A percentile compares a stretch with the other conserved stretches of the same genome.
These are phyloP conservation scores for Urtica urens DNA, from an alignment of 306 rosid species.

Conservation along the genomic window DNA sequence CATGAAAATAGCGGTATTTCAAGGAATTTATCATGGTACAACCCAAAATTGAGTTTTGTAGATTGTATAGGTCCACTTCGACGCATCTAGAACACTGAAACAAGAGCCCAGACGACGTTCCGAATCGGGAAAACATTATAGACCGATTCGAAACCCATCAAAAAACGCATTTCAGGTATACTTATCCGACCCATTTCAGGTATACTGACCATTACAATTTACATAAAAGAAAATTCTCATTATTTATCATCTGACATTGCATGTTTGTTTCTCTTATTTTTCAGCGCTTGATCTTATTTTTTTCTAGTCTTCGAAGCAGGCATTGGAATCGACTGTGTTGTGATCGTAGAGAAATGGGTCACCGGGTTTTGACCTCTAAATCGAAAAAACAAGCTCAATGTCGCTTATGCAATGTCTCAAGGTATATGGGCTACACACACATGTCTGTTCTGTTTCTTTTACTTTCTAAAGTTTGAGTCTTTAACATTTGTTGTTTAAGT, in stretches of 20 bases:
- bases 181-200: not conserved
- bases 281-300: too few species aligned
- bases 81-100: too few species aligned
- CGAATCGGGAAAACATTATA: too few species aligned
- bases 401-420: constrained; percentile 54
- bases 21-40: too few species aligned
- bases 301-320: constrained; percentile 14
- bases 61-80: too few species aligned
- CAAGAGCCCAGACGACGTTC: too few species aligned
- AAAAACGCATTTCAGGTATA: too few species aligned
- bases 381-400: constrained; percentile 37
- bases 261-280: not conserved
- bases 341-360: constrained; percentile 29
- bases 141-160: too few species aligned
- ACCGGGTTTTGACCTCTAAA: constrained; percentile 20
- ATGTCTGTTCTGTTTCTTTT: not conserved
- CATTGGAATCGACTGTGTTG: constrained; percentile 20
- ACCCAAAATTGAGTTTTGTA: too few species aligned
- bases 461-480: not conserved
- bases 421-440: constrained; percentile 25
- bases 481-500: constrained; percentile 22
- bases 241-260: not conserved
- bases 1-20: too few species aligned
- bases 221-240: too few species aligned
- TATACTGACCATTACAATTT: too few species aligned